These are phyloP conservation scores for Aspergillus sp. DNA, from an alignment of 2,329 filamentous ascomycete genomes.

Conservation along the genomic window DNA sequence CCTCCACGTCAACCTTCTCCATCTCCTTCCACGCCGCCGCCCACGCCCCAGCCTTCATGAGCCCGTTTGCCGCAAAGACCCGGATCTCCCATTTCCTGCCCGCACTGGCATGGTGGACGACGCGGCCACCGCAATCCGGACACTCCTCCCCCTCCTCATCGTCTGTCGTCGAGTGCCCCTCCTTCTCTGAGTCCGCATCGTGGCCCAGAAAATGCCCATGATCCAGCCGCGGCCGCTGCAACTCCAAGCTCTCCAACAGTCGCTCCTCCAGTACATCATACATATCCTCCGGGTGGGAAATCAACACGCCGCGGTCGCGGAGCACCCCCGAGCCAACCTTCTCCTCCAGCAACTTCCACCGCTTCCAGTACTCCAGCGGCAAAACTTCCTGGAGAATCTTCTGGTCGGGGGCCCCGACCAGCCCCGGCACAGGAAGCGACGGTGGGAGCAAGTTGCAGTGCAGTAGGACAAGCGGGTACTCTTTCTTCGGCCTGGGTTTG, in stretches of 20 bases:
- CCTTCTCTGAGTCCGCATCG: conserved; percentile 24
- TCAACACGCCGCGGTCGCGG: conserved; percentile 58
- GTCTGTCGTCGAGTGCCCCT: conserved; percentile 29
- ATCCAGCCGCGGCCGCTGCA: conserved; percentile 55
- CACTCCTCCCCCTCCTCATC: conserved; percentile 45
- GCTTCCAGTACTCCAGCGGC: conserved; percentile 44
- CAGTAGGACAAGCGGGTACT: conserved; percentile 59
- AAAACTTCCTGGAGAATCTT: conserved; percentile 51
- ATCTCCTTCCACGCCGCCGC: conserved; percentile 93
- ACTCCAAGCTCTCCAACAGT: conserved; percentile 59
- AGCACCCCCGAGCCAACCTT: conserved; percentile 54
- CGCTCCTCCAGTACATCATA: conserved; percentile 64
- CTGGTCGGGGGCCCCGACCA: conserved; percentile 31
- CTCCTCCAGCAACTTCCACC: conserved; percentile 54
- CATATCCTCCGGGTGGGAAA: conserved; percentile 62
- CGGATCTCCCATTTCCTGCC: conserved; percentile 66
- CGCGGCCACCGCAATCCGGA: conserved; percentile 49
- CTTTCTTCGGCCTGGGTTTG: conserved; percentile 40
- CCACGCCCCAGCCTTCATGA: conserved; percentile 93
- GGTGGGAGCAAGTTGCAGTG: conserved; percentile 60
- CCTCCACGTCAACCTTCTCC: conserved; percentile 95
- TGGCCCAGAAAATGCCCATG: conserved; percentile 57
- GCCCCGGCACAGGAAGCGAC: conserved; percentile 47
- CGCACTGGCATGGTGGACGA: conserved; percentile 46
- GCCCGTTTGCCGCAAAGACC: conserved; percentile 89